phyloP scores from a whole-genome alignment of 495 filamentous ascomycete genomes.

The Lepidopterella palustris region DNA sequence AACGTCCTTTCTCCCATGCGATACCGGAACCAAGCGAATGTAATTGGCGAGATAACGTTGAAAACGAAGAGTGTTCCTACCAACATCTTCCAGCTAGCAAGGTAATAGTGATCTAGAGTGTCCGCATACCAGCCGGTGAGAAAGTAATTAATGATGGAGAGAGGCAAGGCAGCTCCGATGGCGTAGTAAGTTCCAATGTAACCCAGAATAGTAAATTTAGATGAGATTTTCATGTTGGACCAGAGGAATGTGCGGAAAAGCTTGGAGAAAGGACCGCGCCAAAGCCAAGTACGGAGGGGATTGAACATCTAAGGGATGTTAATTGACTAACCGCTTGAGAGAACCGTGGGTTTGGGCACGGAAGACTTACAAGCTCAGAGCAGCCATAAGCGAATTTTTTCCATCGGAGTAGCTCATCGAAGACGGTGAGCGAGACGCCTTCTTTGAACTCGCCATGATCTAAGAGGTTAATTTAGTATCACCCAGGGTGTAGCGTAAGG shows the following conservation, averaged over 20 bases:
- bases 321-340: not conserved
- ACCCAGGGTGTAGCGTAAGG: too few species aligned
- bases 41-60: slow-evolving; percentile 59
- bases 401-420: slow-evolving; percentile 68
- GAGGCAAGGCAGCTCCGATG: slow-evolving; percentile 28
- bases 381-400: slow-evolving; percentile 73
- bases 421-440: slow-evolving; percentile 67
- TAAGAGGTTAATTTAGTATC: not conserved
- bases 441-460: slow-evolving; percentile 68
- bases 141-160: slow-evolving; percentile 32
- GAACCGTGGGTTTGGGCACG: too few species aligned
- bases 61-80: slow-evolving; percentile 64
- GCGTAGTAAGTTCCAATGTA: slow-evolving; percentile 29
- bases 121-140: slow-evolving; percentile 57
- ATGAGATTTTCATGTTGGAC: slow-evolving; percentile 9
- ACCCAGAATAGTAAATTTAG: slow-evolving; percentile 8
- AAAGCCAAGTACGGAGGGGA: slow-evolving; percentile 39
- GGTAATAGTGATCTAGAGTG: slow-evolving; percentile 64
- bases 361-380: slow-evolving; percentile 48
- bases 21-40: slow-evolving; percentile 58
- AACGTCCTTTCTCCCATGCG: slow-evolving; percentile 48
- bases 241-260: slow-evolving; percentile 9
- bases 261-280: slow-evolving; percentile 5
- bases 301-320: slow-evolving; percentile 46
- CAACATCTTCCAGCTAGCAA: slow-evolving; percentile 67